phyloP scores from a whole-genome alignment of 2,329 filamentous ascomycete genomes.

The Colletotrichum caudatum region DNA sequence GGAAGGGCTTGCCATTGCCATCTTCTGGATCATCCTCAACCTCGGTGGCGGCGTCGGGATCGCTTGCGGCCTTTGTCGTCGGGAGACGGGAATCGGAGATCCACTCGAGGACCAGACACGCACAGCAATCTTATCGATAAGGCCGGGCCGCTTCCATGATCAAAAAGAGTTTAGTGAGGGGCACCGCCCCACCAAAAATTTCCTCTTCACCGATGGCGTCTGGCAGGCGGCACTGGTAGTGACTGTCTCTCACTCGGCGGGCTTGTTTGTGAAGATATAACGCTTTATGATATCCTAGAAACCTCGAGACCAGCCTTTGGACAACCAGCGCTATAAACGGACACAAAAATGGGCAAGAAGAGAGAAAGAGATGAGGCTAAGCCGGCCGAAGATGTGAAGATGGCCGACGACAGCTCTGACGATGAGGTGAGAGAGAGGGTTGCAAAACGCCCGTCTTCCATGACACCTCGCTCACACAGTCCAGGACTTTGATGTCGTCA shows the following conservation, averaged over 20 bases:
- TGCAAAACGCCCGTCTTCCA: slow-evolving; percentile 39
- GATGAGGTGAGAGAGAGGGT: slow-evolving; percentile 58
- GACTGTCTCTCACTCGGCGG: slow-evolving; percentile 19
- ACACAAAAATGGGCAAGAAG: slow-evolving; percentile 62
- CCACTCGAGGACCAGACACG: neutral
- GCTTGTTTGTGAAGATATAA: neutral
- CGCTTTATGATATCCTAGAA: neutral
- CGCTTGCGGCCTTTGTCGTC: slow-evolving; percentile 54
- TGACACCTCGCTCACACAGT: slow-evolving; percentile 28
- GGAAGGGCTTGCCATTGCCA: slow-evolving; percentile 57
- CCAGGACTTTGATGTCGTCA: slow-evolving; percentile 89
- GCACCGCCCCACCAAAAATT: slow-evolving; percentile 53
- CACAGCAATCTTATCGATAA: slow-evolving; percentile 38
- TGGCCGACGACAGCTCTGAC: slow-evolving; percentile 65
- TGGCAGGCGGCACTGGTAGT: slow-evolving; percentile 13
- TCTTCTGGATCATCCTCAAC: slow-evolving; percentile 62
- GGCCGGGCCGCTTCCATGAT: slow-evolving; percentile 21
- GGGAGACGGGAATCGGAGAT: neutral
- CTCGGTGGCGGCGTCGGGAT: slow-evolving; percentile 58
- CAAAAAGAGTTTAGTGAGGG: slow-evolving; percentile 56
- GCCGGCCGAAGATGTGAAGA: slow-evolving; percentile 60
- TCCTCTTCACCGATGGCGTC: slow-evolving; percentile 46
- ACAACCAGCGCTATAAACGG: neutral
- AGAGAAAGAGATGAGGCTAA: slow-evolving; percentile 61
- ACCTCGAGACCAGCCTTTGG: neutral